A percentile compares a stretch with the other conserved stretches of the same genome.
phyloP scores from a whole-genome alignment of 2,329 filamentous ascomycete genomes.

The Ophiognomonia clavigignenti-juglandacearum region DNA sequence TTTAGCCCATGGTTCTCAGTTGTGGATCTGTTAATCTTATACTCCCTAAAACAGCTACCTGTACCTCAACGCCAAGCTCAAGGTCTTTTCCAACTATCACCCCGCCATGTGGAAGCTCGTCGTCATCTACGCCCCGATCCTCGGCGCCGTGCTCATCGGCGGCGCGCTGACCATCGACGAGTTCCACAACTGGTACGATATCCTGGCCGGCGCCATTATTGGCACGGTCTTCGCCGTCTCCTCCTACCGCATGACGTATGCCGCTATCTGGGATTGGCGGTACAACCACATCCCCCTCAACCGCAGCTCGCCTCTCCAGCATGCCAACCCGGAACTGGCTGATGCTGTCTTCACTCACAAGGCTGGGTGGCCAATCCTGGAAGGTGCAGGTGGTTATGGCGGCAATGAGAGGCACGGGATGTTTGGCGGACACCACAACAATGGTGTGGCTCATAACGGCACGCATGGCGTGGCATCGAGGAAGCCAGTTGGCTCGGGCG shows the following conservation, averaged over 20 bases:
- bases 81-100: slow-evolving; percentile 69
- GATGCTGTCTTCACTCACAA: slow-evolving; percentile 22
- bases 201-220: slow-evolving; percentile 61
- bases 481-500: slow-evolving; percentile 8
- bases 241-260: slow-evolving; percentile 62
- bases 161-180: slow-evolving; percentile 68
- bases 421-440: background rate
- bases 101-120: slow-evolving; percentile 70
- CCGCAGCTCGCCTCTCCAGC: slow-evolving; percentile 29
- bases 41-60: too few relatives aligned
- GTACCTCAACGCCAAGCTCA: slow-evolving; percentile 75
- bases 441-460: background rate
- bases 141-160: slow-evolving; percentile 63
- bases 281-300: slow-evolving; percentile 62
- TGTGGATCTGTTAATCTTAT: too few relatives aligned
- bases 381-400: background rate
- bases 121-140: slow-evolving; percentile 58
- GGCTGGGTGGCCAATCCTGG: slow-evolving; percentile 21
- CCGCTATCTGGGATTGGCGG: slow-evolving; percentile 64
- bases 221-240: slow-evolving; percentile 59
- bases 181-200: slow-evolving; percentile 72
- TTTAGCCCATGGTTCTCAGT: too few relatives aligned
- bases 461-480: slow-evolving; percentile 6
- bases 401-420: background rate
- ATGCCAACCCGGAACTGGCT: slow-evolving; percentile 18